Evolutionary conservation across 495 filamentous ascomycete genomes (phyloP).

Genomic region (Penicillium salamii): DNA sequence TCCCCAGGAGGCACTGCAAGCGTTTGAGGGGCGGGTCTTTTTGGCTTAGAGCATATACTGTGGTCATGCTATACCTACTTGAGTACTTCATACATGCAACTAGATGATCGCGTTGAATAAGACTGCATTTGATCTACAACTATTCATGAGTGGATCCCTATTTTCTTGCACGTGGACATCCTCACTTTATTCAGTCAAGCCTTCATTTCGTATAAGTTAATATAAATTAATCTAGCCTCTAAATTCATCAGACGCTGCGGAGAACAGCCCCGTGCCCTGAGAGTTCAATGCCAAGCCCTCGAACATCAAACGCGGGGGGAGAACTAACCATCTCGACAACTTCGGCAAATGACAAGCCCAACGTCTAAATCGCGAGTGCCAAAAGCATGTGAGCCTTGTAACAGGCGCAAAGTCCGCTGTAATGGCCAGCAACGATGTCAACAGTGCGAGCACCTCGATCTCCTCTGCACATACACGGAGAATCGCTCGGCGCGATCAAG

Average conservation of each 20-base stretch:
- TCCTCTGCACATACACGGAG: constrained; percentile 27
- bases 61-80: too few species aligned
- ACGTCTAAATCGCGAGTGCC: constrained; percentile 1
- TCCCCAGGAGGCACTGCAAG: background rate
- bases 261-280: background rate
- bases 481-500: constrained; percentile 16
- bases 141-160: too few species aligned
- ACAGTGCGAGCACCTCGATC: constrained; percentile 27
- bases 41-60: too few species aligned
- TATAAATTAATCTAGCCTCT: background rate
- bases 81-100: too few species aligned
- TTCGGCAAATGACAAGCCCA: background rate
- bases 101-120: too few species aligned
- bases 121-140: too few species aligned
- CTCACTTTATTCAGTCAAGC: background rate
- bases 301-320: constrained; percentile 7
- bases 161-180: too few species aligned
- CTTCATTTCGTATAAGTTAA: background rate
- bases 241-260: background rate
- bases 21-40: constrained; percentile 7
- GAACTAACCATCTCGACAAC: background rate
- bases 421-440: constrained; percentile 44
- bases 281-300: constrained; percentile 3
- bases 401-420: constrained; percentile 77
- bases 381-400: constrained; percentile 66